Conservation (phyloP, 805 yeast species). For the Candida suzukii region DNA sequence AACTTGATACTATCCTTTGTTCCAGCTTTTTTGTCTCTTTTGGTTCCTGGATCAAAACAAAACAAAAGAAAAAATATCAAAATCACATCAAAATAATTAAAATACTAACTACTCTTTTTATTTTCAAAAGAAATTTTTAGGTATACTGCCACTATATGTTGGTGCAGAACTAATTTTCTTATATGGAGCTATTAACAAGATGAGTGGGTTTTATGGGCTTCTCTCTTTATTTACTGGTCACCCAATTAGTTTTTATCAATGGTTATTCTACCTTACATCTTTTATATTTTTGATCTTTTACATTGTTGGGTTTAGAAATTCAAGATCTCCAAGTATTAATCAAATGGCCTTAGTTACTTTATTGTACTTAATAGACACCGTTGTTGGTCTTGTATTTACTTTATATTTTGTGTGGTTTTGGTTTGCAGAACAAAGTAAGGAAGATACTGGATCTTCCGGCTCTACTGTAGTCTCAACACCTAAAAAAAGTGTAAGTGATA, state of each 20-base stretch:
- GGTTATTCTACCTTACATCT: conserved; percentile 69
- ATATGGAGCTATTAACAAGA: conserved; percentile 75
- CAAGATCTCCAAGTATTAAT: conserved; percentile 50
- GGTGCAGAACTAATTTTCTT: conserved; percentile 83
- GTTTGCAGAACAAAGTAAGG: conserved; percentile 37
- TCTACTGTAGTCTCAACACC: background rate
- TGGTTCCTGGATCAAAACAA: background rate
- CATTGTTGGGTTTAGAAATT: conserved; percentile 44
- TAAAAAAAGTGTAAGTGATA: background rate
- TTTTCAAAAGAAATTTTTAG: conserved; percentile 47
- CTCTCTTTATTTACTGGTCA: conserved; percentile 85
- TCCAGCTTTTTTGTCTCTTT: background rate
- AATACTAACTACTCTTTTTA: background rate
- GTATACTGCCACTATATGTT: conserved; percentile 66
- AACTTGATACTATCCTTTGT: too few species aligned
- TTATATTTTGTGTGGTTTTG: conserved; percentile 68
- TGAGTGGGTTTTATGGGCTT: conserved; percentile 83
- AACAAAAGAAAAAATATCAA: background rate
- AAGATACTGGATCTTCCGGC: conserved; percentile 6
- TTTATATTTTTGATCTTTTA: conserved; percentile 58
- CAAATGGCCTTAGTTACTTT: conserved; percentile 57
- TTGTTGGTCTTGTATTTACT: conserved; percentile 62
- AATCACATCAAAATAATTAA: background rate
- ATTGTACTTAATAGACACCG: conserved; percentile 60
- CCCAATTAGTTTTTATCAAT: conserved; percentile 73